Percentiles rank a stretch among this genome's conserved stretches.
phyloP scores from a whole-genome alignment of 164 flowering plant species.

The Magnolia officinalis region DNA sequence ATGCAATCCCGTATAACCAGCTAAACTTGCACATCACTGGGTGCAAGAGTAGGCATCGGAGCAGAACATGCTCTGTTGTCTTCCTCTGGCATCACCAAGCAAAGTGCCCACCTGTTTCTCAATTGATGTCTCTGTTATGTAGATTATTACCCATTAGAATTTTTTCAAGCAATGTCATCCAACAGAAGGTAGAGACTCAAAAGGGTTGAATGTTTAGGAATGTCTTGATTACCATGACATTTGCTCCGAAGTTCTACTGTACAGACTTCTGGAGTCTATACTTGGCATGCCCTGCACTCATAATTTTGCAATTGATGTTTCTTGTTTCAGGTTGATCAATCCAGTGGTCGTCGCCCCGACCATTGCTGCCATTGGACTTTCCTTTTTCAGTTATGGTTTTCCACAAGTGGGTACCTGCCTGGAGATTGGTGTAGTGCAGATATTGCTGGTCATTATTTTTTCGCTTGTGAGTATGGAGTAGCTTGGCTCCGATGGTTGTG shows the following conservation, averaged over 20 bases:
- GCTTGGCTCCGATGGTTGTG: neutral
- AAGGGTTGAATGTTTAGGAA: too few relatives aligned
- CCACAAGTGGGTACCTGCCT: constrained; percentile 87
- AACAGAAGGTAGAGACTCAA: too few relatives aligned
- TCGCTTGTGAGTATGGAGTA: constrained; percentile 67
- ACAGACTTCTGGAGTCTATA: neutral
- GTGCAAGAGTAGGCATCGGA: too few relatives aligned
- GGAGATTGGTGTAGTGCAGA: constrained; percentile 92
- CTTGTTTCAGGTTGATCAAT: constrained; percentile 71
- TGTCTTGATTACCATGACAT: neutral
- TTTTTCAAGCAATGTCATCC: too few relatives aligned
- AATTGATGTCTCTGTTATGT: too few relatives aligned
- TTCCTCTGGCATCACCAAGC: too few relatives aligned
- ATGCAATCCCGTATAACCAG: too few relatives aligned
- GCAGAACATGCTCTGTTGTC: too few relatives aligned
- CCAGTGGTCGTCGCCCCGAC: constrained; percentile 99
- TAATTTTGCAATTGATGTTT: constrained; percentile 7
- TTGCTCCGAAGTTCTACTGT: constrained; percentile 1
- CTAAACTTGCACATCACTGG: too few relatives aligned
- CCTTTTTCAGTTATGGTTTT: constrained; percentile 95
- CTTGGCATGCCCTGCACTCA: constrained; percentile 2
- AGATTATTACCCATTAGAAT: too few relatives aligned
- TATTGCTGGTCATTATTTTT: constrained; percentile 72
- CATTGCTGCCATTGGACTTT: constrained; percentile 96
- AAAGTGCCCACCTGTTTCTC: too few relatives aligned